Base-by-base conservation (phyloP, 768 basidiomycete genomes). In the Mycena polygramma region DNA sequence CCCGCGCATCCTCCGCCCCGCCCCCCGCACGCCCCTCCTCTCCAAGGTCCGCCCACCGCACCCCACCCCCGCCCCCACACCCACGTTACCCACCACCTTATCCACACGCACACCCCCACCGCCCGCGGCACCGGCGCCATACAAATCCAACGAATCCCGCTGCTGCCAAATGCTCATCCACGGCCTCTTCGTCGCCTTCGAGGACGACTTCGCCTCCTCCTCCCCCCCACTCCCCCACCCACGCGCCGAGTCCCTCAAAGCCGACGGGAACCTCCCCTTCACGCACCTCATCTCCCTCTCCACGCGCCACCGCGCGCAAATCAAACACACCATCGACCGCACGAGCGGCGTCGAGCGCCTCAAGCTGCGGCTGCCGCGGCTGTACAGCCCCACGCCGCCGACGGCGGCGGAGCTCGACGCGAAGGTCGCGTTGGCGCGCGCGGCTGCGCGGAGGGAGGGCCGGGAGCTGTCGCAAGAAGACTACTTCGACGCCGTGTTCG, bases 101-200 rank as follows among this genome's bases (percentile, higher is more conserved):
- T 54, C 65, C 45, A 46, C 17, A 61, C 26, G 69, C 71, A 41
- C 48, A 30, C 30, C 30, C 2, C 30, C 30, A 2, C 30, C 30
- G 30, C 30, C 30, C 30, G 30, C 30, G 30, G 30, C 30, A 30
- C 30, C 30, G 30, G 30, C 30, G 30, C 30, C 30, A 6, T 30
- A 30, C 30, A 30, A 30, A 53, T 48, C 55, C 51, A 68, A 70
- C 60, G 75, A 76, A 57, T 74, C 71, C 19, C 68, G 75, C 41
- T 76, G 75, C 54, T 63, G 71, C 39, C 75, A 76, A 52, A 68
- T 70, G 68, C 63, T 76, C 57, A 57, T 71, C 35, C 73, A 69
- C 45, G 75, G 73, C 8, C 69, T 76, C 30, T 74, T 57, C 73
- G 64, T 76, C 54, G 75, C 75, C 55, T 76, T 76, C 54, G 75